Evolutionary conservation across 352 stramenopile species (phyloP).

Genomic region (Globisporangium orthogonon): DNA sequence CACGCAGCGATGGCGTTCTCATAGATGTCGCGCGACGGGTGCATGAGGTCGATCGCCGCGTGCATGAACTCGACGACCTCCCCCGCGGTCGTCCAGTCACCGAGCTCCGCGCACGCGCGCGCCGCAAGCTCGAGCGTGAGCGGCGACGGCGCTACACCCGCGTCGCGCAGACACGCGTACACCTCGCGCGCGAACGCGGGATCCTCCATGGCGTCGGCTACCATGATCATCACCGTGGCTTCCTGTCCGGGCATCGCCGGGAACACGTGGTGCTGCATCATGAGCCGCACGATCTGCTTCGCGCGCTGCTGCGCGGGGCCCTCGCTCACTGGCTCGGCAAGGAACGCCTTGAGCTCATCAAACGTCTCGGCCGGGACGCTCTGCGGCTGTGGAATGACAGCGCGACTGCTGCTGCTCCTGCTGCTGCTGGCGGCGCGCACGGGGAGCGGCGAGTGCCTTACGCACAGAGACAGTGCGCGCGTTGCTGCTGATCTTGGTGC

Average conservation of each 20-base stretch:
- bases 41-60: conserved; percentile 57
- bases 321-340: conserved; percentile 32
- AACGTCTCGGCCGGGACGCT: conserved; percentile 31
- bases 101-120: conserved; percentile 42
- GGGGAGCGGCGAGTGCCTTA: neutral
- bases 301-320: conserved; percentile 25
- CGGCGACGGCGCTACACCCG: conserved; percentile 49
- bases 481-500: no score
- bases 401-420: neutral
- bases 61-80: conserved; percentile 75
- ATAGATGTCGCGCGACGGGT: conserved; percentile 58
- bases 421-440: neutral
- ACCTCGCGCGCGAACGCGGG: conserved; percentile 46
- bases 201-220: conserved; percentile 54
- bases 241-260: conserved; percentile 63
- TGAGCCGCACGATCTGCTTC: conserved; percentile 32
- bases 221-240: conserved; percentile 74
- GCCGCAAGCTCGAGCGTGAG: conserved; percentile 65
- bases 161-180: conserved; percentile 50
- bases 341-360: conserved; percentile 55
- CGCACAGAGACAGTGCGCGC: neutral
- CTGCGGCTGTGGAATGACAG: neutral
- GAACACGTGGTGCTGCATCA: conserved; percentile 60
- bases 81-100: conserved; percentile 41
- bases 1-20: conserved; percentile 64